Conservation (phyloP, 306 rosid species). For the Pueraria montana region DNA sequence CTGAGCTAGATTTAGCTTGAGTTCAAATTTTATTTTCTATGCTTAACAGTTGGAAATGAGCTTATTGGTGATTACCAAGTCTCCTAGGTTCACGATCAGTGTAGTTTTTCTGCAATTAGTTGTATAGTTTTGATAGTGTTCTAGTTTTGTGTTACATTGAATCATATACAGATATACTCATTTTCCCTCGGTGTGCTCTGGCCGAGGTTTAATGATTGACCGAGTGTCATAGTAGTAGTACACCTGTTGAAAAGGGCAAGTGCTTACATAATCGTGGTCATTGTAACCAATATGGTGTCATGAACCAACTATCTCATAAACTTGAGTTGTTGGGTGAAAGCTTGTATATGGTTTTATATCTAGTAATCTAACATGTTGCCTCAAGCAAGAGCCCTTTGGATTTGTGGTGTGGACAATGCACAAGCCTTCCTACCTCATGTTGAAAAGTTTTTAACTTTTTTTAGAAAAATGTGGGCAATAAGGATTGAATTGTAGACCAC, state of each 20-base stretch:
- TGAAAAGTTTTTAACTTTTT: background rate
- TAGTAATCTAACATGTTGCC: background rate
- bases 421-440: background rate
- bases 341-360: background rate
- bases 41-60: conserved; percentile 3
- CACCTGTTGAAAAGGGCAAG: background rate
- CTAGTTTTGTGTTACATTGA: background rate
- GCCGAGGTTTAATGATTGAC: background rate
- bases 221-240: background rate
- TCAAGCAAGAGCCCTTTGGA: conserved; percentile 2
- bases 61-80: conserved; percentile 15
- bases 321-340: background rate
- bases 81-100: conserved; percentile 37
- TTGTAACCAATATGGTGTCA: background rate
- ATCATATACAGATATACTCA: background rate
- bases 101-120: background rate
- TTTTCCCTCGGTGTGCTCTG: background rate
- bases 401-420: background rate
- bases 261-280: conserved; percentile 5
- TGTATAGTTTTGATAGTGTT: conserved; percentile 38
- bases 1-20: conserved; percentile 19
- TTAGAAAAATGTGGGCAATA: background rate
- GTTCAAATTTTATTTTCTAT: conserved; percentile 11
- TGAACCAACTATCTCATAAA: background rate
- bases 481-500: background rate